A percentile compares a stretch with the other conserved stretches of the same genome.
Conservation (phyloP, 2,329 filamentous ascomycete species). For the Lecanicillium sp. region DNA sequence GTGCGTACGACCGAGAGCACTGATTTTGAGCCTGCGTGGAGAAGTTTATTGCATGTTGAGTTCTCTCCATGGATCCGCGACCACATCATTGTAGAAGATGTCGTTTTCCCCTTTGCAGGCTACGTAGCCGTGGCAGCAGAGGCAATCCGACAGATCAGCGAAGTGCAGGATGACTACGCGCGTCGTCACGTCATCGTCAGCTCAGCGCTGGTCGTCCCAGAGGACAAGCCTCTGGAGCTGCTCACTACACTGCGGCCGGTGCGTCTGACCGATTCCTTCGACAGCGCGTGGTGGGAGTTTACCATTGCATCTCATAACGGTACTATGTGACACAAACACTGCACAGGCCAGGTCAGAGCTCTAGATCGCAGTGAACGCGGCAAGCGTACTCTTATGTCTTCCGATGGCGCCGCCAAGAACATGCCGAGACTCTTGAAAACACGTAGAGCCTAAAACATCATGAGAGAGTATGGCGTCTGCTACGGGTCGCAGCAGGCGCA, state of each 20-base stretch:
- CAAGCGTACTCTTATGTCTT: neutral
- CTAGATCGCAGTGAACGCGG: neutral
- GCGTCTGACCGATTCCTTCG: constrained; percentile 11
- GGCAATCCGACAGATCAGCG: constrained; percentile 15
- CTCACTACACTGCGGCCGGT: constrained; percentile 18
- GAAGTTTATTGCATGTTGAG: constrained; percentile 13
- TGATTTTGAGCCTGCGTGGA: constrained; percentile 17
- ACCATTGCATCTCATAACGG: constrained; percentile 19
- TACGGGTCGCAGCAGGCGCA: neutral
- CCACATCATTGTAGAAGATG: constrained; percentile 23
- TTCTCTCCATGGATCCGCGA: constrained; percentile 27
- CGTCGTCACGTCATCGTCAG: constrained; percentile 18
- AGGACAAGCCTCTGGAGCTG: constrained; percentile 19
- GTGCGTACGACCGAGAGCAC: constrained; percentile 12
- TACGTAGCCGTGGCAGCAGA: constrained; percentile 26
- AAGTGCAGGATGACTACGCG: constrained; percentile 12
- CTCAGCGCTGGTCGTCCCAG: constrained; percentile 19
- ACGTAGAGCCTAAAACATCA: neutral
- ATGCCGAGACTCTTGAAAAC: neutral
- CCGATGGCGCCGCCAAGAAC: neutral
- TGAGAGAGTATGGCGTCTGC: neutral
- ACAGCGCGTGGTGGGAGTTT: constrained; percentile 19
- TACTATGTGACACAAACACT: constrained; percentile 20
- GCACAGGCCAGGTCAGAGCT: constrained; percentile 15
- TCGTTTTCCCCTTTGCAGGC: constrained; percentile 29